These are phyloP conservation scores for Metarhizium rileyi DNA, from an alignment of 2,329 filamentous ascomycete genomes.

Conservation along the genomic window DNA sequence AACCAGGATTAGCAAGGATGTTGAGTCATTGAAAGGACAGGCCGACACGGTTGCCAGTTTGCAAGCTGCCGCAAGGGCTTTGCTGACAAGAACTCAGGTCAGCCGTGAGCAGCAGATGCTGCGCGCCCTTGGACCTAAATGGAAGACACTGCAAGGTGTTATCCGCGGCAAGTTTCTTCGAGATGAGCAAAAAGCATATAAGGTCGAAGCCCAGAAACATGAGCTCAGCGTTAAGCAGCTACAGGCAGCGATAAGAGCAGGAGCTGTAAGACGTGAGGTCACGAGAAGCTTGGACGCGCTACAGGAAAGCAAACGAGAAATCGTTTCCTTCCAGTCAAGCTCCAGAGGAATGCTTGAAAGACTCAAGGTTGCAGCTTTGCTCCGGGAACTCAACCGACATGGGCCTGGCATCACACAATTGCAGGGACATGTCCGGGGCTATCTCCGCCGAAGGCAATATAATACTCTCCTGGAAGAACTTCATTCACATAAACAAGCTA, in stretches of 20 bases:
- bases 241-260: conserved; percentile 44
- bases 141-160: conserved; percentile 33
- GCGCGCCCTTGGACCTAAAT: conserved; percentile 36
- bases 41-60: conserved; percentile 42
- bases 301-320: conserved; percentile 31
- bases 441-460: conserved; percentile 50
- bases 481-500: conserved; percentile 54
- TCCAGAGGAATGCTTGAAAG: conserved; percentile 54
- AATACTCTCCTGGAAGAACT: conserved; percentile 59
- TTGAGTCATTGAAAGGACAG: conserved; percentile 41
- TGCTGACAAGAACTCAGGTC: conserved; percentile 47
- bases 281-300: conserved; percentile 38
- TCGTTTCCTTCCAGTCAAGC: conserved; percentile 46
- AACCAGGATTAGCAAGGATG: conserved; percentile 42
- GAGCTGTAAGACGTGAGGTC: conserved; percentile 42
- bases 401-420: conserved; percentile 47
- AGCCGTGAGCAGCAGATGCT: conserved; percentile 41
- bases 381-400: conserved; percentile 48
- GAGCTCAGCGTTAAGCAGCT: conserved; percentile 33
- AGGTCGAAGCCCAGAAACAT: conserved; percentile 38
- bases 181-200: conserved; percentile 31
- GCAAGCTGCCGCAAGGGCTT: conserved; percentile 58
- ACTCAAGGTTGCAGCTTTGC: conserved; percentile 36
- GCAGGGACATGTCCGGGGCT: conserved; percentile 60
- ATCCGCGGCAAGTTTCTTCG: conserved; percentile 40